phyloP scores from a whole-genome alignment of 2,329 filamentous ascomycete genomes.

The Fusarium pseudoanthophilum region DNA sequence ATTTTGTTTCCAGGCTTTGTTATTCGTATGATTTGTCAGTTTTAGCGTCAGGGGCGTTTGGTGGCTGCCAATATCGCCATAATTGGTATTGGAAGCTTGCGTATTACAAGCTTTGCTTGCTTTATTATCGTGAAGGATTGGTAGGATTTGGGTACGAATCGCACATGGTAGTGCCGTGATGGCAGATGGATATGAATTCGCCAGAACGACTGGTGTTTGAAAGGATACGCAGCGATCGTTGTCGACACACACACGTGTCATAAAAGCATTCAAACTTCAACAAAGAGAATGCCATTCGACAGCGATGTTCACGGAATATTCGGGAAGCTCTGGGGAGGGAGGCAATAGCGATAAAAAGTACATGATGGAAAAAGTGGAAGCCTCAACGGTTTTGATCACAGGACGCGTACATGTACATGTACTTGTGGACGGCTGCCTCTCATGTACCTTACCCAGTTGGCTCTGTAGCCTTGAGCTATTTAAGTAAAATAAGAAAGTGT shows the following conservation, averaged over 20 bases:
- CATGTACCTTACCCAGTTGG: slow-evolving; percentile 21
- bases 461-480: slow-evolving; percentile 6
- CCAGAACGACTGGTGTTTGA: not conserved
- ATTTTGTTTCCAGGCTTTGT: slow-evolving; percentile 10
- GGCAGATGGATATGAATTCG: not conserved
- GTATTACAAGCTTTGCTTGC: not conserved
- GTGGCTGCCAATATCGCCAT: slow-evolving; percentile 13
- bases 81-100: slow-evolving; percentile 2
- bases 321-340: not conserved
- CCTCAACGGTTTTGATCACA: not conserved
- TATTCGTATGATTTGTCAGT: slow-evolving; percentile 11
- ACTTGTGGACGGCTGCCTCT: not conserved
- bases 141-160: not conserved
- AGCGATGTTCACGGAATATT: not conserved
- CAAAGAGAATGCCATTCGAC: not conserved
- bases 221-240: not conserved
- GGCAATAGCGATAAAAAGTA: not conserved
- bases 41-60: slow-evolving; percentile 36
- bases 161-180: not conserved
- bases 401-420: not conserved
- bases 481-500: slow-evolving; percentile 21
- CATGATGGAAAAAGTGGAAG: slow-evolving; percentile 10
- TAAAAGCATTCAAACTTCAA: slow-evolving; percentile 3
- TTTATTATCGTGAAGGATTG: slow-evolving; percentile 1
- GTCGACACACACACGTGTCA: not conserved